Percentiles rank a stretch among this genome's conserved stretches.
Evolutionary conservation across 495 filamentous ascomycete species (phyloP).

Genomic region (Penicillium canescens): DNA sequence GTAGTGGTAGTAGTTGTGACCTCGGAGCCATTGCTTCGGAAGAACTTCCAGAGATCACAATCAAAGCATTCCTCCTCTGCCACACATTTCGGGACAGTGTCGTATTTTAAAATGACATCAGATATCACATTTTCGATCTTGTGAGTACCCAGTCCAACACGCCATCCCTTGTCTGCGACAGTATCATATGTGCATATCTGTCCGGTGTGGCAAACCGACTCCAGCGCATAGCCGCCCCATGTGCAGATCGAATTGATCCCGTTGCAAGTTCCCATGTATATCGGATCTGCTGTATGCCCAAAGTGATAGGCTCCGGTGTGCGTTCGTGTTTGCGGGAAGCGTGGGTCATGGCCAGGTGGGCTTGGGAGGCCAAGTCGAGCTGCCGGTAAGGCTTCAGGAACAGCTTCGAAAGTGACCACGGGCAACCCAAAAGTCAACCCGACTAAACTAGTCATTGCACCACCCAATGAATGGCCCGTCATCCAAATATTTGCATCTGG

Average conservation of each 20-base stretch:
- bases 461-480: conserved; percentile 86
- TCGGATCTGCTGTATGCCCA: conserved; percentile 92
- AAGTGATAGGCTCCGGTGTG: conserved; percentile 88
- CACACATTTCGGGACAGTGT: conserved; percentile 73
- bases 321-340: conserved; percentile 65
- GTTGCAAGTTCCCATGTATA: conserved; percentile 94
- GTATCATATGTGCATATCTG: conserved; percentile 88
- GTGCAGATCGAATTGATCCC: conserved; percentile 84
- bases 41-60: conserved; percentile 92
- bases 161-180: conserved; percentile 85
- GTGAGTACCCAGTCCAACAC: conserved; percentile 82
- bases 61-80: conserved; percentile 78
- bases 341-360: conserved; percentile 73
- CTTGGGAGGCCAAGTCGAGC: conserved; percentile 81
- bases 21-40: conserved; percentile 82
- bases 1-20: conserved; percentile 62
- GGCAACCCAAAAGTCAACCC: conserved; percentile 90
- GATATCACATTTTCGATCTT: conserved; percentile 81
- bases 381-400: conserved; percentile 85
- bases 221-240: conserved; percentile 91
- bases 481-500: conserved; percentile 86
- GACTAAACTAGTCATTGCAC: conserved; percentile 79
- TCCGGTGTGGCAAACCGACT: conserved; percentile 87
- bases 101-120: conserved; percentile 82
- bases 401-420: conserved; percentile 84